Base-by-base conservation (phyloP, 2,329 filamentous ascomycete species). In the Capronia americana region DNA sequence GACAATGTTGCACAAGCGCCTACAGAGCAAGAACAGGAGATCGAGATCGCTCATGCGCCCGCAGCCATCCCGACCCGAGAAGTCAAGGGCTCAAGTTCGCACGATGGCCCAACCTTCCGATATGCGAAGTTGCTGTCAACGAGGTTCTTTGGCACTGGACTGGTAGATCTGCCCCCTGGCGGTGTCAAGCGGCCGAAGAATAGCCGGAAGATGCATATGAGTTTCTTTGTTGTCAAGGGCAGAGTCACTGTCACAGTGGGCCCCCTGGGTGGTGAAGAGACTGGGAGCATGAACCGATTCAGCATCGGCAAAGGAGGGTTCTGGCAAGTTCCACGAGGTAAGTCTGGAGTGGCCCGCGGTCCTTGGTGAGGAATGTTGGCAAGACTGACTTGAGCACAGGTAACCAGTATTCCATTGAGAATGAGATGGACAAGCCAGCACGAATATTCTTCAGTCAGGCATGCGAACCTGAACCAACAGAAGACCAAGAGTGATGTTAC, bases 261-360 rank as follows among this genome's bases (percentile, higher is more conserved):
- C 88, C 90, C 70, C 87, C 91, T 81, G 12, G 78, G 77, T 6
- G 78, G 78, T 4, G 77, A 81, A 6, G 77, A 79, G 65, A 66
- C 65, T 3, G 68, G 66, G 4, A 61, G 61, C 48, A 64, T 67
- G 70, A 90, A 86, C 26, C 82, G 85, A 68, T 98, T 99, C 76
- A 88, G 90, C 64, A 93, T 97, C 70, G 88, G 89, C 44, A 92
- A 91, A 72, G 93, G 94, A 48, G 94, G 94, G 61, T 90, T 93
- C 78, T 98, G 92, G 86, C 93, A 97, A 78, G 93, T 99, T 68
- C 95, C 95, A 26, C 87, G 94, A 87, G 94, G 94, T 97, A 80
- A 84, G 90, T 81, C 38, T 17, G 38, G 14, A 44, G 4, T 7
- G 1, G 14, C 17, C 38, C 14, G 11, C 7, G 17, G 38, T 3